Conservation (phyloP, 345 rosid species). For the Gossypium rotundifolium region DNA sequence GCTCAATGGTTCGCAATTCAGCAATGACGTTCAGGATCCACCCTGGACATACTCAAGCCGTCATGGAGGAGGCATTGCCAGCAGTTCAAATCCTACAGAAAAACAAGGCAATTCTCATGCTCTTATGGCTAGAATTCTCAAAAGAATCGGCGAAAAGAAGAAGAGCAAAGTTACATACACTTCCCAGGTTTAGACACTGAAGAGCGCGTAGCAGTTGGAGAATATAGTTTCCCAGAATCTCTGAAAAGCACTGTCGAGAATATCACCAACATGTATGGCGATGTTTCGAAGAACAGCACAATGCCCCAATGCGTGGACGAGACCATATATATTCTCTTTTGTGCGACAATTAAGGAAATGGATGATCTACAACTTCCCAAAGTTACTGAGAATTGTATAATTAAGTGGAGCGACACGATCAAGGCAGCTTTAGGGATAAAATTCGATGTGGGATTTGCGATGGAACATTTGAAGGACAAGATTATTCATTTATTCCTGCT, state of each 20-base stretch:
- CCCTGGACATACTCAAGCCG: not conserved
- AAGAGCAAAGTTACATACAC: not conserved
- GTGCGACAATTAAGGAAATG: not conserved
- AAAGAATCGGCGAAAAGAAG: not conserved
- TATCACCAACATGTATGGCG: not conserved
- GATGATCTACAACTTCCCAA: not conserved
- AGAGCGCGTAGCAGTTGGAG: not conserved
- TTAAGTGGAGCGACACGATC: slow-evolving; percentile 10
- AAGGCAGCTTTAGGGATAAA: not conserved
- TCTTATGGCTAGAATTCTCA: not conserved
- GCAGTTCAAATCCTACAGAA: not conserved
- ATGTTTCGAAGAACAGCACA: not conserved
- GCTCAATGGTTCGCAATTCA: not conserved
- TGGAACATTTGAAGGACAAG: not conserved
- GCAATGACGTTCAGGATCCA: not conserved
- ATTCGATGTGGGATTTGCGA: not conserved
- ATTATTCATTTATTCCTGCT: not conserved
- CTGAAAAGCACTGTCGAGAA: not conserved
- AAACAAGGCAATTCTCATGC: not conserved
- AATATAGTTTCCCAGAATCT: not conserved
- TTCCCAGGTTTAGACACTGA: not conserved
- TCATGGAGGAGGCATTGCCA: not conserved
- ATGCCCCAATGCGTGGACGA: not conserved
- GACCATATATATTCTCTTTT: not conserved
- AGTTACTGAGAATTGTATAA: not conserved